Base-by-base conservation (phyloP, 2,329 filamentous ascomycete species). In the Penicillium sp. region DNA sequence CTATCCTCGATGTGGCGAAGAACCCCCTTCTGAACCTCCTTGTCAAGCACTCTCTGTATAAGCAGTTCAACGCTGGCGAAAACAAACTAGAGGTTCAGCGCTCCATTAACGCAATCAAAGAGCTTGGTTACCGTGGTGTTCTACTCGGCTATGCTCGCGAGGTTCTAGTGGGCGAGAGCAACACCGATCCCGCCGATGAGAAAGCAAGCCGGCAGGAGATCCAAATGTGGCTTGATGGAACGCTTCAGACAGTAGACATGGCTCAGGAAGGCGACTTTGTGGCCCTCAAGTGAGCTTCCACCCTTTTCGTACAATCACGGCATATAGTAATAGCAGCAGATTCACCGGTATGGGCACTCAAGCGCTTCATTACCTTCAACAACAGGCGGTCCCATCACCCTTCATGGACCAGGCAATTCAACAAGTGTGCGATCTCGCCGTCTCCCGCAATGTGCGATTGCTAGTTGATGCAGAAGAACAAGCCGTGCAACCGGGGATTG, bases 51-150 rank as follows among this genome's bases (percentile, higher is more conserved):
- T 75, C 82, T 8, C 76, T 86, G 17, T 86, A 86, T 67, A 80
- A 85, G 61, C 85, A 86, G 51, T 86, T 86, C 71, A 86, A 84
- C 64, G 84, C 84, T 0, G 84, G 84, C 0, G 79, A 80, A 30
- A 85, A 81, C 56, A 76, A 78, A 46, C 58, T 62, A 1, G 83
- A 86, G 59, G 82, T 86, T 2, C 74, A 77, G 35, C 71, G 71
- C 5, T 83, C 80, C 0, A 78, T 84, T 26, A 69, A 73, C 3
- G 74, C 75, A 1, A 81, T 86, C 55, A 83, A 82, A 66, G 63
- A 66, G 0, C 70, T 86, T 21, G 85, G 84, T 17, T 86, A 81
- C 64, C 76, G 80, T 11, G 84, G 84, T 3, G 82, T 86, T 2
- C 81, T 86, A 7, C 75, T 86, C 3, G 81, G 81, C 21, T 86